Percentiles rank a stretch among this genome's conserved stretches.
These are phyloP conservation scores for Vitis hybrid DNA, from an alignment of 177 flowering plant species.

Conservation along the genomic window DNA sequence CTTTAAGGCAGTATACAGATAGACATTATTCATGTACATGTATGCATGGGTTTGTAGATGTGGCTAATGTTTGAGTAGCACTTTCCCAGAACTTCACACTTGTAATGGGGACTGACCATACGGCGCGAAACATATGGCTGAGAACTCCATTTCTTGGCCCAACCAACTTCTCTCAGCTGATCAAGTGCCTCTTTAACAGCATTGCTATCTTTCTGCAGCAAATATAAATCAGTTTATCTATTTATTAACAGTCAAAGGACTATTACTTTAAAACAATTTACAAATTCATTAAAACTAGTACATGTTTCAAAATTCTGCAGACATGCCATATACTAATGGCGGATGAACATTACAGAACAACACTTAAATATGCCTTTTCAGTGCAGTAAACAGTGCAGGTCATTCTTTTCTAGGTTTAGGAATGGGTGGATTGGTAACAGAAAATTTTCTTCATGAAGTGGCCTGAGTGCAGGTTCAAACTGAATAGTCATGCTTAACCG, in stretches of 20 bases:
- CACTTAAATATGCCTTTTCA: too few species aligned
- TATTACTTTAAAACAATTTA: neutral
- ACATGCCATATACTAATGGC: too few species aligned
- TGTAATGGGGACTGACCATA: slow-evolving; percentile 61
- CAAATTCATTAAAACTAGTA: neutral
- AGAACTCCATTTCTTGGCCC: slow-evolving; percentile 95
- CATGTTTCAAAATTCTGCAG: too few species aligned
- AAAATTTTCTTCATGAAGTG: too few species aligned
- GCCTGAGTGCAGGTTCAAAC: too few species aligned
- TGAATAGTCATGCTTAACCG: too few species aligned
- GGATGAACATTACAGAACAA: too few species aligned
- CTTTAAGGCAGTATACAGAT: slow-evolving; percentile 2
- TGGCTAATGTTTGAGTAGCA: slow-evolving; percentile 28
- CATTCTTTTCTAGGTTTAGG: too few species aligned
- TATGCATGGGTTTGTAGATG: slow-evolving; percentile 18
- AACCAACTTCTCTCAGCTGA: slow-evolving; percentile 75
- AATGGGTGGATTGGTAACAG: too few species aligned
- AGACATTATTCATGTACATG: slow-evolving; percentile 14
- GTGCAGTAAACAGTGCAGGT: too few species aligned
- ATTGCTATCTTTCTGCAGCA: slow-evolving; percentile 79
- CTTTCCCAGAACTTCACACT: slow-evolving; percentile 36
- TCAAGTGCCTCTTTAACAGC: slow-evolving; percentile 89
- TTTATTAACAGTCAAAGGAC: neutral
- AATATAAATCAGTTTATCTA: neutral
- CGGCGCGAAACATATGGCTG: slow-evolving; percentile 95